Base-by-base conservation (phyloP, 1,139 yeast species). In the Geotrichum bryndzae region DNA sequence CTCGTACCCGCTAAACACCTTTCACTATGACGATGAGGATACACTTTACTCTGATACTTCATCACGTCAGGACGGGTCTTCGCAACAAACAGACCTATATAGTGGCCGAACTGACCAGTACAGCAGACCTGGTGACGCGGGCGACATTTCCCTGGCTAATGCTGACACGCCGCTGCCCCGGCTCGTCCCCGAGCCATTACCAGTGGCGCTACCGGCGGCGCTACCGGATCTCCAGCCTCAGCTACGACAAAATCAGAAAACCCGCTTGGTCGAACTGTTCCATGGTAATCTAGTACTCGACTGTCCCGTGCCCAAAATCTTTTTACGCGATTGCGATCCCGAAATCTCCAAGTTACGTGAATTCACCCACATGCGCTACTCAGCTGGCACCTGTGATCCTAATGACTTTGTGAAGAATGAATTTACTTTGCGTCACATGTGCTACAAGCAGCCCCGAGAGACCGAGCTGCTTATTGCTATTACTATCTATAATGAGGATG, bases 311-410 rank as follows among this genome's bases (percentile, higher is more conserved):
- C 54, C 58, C 31, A 45, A 54, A 5, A 84, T 84, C 59, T 84
- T 83, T 69, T 70, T 74, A 6, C 84, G 84, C 15, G 76, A 76
- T 57, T 59, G 61, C 23, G 65, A 63, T 15, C 48, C 59, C 11
- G 68, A 69, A 57, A 80, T 80, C 59, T 76, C 82, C 65, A 77
- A 80, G 13, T 84, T 80, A 57, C 79, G 90, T 62, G 96, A 88
- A 74, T 87, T 88, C 79, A 77, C 87, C 11, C 86, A 84, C 66
- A 83, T 88, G 87, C 78, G 96, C 65, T 88, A 88, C 74, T 84
- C 90, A 38, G 96, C 92, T 0, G 89, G 87, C 54, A 88, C 96
- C 1, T 86, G 91, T 70, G 90, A 90, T 59, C 92, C 96, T 0
- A 79, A 83, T 6, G 83, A 85, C 63, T 88, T 85, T 68, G 75